A percentile compares a stretch with the other conserved stretches of the same genome.
These are phyloP conservation scores for Kwoniella sp. DNA, from an alignment of 768 basidiomycete species.

Conservation along the genomic window DNA sequence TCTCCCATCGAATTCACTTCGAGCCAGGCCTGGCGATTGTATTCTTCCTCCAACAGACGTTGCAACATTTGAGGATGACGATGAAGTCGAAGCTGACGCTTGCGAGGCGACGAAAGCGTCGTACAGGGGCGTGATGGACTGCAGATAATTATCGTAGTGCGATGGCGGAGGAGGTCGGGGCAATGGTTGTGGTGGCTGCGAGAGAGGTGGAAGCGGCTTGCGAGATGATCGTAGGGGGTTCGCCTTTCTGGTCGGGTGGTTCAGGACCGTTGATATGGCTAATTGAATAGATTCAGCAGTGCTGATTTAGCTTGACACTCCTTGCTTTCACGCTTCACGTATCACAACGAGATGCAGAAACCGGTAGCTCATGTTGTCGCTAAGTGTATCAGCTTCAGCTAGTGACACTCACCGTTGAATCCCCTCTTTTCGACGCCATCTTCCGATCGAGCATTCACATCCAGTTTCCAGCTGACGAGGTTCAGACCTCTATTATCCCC, in stretches of 20 bases:
- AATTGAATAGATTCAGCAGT: slow-evolving; percentile 8
- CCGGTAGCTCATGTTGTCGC: no score
- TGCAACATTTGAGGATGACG: slow-evolving; percentile 9
- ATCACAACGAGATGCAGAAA: neutral
- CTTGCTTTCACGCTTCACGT: neutral
- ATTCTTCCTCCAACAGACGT: neutral
- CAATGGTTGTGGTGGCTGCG: slow-evolving; percentile 63
- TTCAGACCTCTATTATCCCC: slow-evolving; percentile 29
- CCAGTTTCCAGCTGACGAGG: slow-evolving; percentile 53
- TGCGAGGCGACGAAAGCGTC: slow-evolving; percentile 38
- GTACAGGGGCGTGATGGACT: slow-evolving; percentile 56
- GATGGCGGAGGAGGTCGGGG: slow-evolving; percentile 55
- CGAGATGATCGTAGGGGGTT: slow-evolving; percentile 82
- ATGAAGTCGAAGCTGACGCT: slow-evolving; percentile 31
- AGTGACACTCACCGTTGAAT: slow-evolving; percentile 71
- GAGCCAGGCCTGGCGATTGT: slow-evolving; percentile 10
- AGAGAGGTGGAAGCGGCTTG: slow-evolving; percentile 66
- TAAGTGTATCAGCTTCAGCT: no score
- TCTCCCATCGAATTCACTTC: slow-evolving; percentile 28
- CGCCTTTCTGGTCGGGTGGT: slow-evolving; percentile 80
- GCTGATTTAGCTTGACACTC: no score
- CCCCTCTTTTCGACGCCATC: slow-evolving; percentile 63
- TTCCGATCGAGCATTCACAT: slow-evolving; percentile 42
- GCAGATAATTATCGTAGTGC: slow-evolving; percentile 54
- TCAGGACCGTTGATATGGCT: slow-evolving; percentile 94